These are phyloP conservation scores for Penicillium hordei DNA, from an alignment of 2,329 filamentous ascomycete species.

Conservation along the genomic window DNA sequence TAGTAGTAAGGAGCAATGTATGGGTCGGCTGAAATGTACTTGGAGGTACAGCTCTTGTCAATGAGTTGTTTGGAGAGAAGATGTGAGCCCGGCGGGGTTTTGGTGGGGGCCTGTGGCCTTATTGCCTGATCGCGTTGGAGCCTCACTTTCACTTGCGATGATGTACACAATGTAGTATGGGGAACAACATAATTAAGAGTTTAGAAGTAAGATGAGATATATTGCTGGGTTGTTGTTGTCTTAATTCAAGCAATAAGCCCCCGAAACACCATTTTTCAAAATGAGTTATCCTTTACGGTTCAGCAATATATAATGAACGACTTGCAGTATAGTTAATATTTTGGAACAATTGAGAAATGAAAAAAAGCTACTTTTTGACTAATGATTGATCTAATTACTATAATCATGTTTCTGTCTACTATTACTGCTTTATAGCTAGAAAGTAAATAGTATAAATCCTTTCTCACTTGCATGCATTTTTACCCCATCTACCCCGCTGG, in stretches of 20 bases:
- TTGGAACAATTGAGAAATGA: not conserved
- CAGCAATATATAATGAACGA: not conserved
- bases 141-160: not conserved
- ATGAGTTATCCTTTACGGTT: not conserved
- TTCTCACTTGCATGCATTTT: not conserved
- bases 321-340: not conserved
- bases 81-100: constrained; percentile 32
- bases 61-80: constrained; percentile 21
- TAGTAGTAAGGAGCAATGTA: not conserved
- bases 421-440: too few species aligned
- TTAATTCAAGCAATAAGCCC: not conserved
- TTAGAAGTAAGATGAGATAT: rapidly evolving
- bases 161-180: not conserved
- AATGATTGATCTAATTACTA: too few species aligned
- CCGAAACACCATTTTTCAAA: not conserved
- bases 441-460: not conserved
- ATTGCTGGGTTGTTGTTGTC: not conserved
- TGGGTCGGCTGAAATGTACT: not conserved
- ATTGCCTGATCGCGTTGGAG: constrained; percentile 24
- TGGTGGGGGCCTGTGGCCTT: constrained; percentile 32
- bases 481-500: constrained; percentile 10
- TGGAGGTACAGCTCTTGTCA: constrained; percentile 5
- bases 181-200: not conserved
- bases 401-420: not conserved
- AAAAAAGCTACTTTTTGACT: not conserved